These are phyloP conservation scores for Pezicula carpinea DNA, from an alignment of 2,329 filamentous ascomycete species.

Conservation along the genomic window DNA sequence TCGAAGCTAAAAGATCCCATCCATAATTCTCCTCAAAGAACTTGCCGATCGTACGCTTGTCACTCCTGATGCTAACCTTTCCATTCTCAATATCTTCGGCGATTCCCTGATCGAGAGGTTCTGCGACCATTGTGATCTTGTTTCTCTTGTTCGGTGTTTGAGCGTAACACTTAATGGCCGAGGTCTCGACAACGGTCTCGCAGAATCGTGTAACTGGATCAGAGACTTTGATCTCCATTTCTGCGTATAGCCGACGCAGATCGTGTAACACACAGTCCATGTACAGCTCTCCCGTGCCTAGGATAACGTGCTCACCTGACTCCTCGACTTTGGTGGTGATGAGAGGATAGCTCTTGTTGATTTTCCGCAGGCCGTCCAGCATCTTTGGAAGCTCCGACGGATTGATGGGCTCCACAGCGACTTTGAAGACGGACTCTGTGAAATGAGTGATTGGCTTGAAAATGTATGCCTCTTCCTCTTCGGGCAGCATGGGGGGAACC, in stretches of 20 bases:
- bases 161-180: slow-evolving; percentile 95
- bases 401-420: slow-evolving; percentile 96
- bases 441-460: slow-evolving; percentile 92
- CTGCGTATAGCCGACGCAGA: slow-evolving; percentile 85
- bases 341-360: slow-evolving; percentile 96
- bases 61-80: slow-evolving; percentile 85
- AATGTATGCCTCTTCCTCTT: slow-evolving; percentile 90
- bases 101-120: slow-evolving; percentile 91
- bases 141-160: slow-evolving; percentile 99
- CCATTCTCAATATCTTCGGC: slow-evolving; percentile 91
- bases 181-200: slow-evolving; percentile 96
- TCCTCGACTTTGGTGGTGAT: slow-evolving; percentile 97
- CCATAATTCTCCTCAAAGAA: slow-evolving; percentile 98
- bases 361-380: slow-evolving; percentile 91
- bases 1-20: slow-evolving; percentile 89
- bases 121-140: slow-evolving; percentile 97
- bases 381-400: slow-evolving; percentile 98
- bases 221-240: slow-evolving; percentile 99
- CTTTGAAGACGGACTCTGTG: slow-evolving; percentile 95
- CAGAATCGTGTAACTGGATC: slow-evolving; percentile 97
- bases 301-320: slow-evolving; percentile 90
- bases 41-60: slow-evolving; percentile 86
- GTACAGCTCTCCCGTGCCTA: slow-evolving; percentile 97
- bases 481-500: slow-evolving; percentile 72
- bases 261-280: slow-evolving; percentile 99